Evolutionary conservation across 495 filamentous ascomycete species (phyloP).

Genomic region (Penicillium turbatum): DNA sequence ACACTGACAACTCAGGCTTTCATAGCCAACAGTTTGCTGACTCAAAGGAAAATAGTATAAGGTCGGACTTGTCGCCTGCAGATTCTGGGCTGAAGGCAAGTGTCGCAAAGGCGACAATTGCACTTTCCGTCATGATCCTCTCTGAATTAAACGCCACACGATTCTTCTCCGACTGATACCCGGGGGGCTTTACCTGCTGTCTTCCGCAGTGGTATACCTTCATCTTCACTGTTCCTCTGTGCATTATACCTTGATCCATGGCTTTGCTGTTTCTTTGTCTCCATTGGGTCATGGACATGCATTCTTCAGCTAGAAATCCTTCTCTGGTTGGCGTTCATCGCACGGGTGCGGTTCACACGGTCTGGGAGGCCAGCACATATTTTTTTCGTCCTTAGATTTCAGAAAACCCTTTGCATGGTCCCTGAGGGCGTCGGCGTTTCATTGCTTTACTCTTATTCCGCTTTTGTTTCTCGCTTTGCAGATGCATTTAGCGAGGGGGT

Average conservation of each 20-base stretch:
- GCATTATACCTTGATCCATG: conserved; percentile 3
- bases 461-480: not conserved
- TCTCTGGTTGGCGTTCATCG: conserved; percentile 9
- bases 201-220: not conserved
- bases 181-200: not conserved
- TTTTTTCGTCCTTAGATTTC: not conserved
- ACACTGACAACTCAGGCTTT: not conserved
- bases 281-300: conserved; percentile 4
- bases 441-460: not conserved
- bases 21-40: conserved; percentile 13
- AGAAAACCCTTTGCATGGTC: not conserved
- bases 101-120: conserved; percentile 83
- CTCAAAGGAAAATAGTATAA: conserved; percentile 29
- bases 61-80: conserved; percentile 55
- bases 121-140: conserved; percentile 65
- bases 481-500: conserved; percentile 1
- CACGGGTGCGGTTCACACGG: conserved; percentile 3
- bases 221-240: conserved; percentile 1
- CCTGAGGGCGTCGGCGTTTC: not conserved
- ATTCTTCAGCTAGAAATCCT: conserved; percentile 4
- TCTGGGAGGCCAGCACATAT: conserved; percentile 3
- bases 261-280: not conserved
- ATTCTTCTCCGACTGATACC: conserved; percentile 9
- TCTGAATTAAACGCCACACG: not conserved
- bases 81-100: conserved; percentile 71